These are phyloP conservation scores for Vicia villosa DNA, from an alignment of 306 rosid genomes.

Conservation along the genomic window DNA sequence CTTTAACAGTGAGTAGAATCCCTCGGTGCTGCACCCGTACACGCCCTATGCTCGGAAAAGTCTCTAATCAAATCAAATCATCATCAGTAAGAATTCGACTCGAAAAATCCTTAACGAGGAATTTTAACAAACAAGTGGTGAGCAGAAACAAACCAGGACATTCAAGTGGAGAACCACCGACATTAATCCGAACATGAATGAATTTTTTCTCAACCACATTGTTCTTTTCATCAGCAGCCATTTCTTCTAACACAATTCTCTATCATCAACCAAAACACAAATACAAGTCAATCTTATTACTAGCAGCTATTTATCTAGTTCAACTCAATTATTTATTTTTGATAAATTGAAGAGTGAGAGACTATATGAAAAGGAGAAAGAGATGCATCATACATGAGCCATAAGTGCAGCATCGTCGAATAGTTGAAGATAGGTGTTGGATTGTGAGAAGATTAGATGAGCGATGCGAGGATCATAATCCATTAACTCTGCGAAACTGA, in stretches of 20 bases:
- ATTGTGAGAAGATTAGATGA: conserved; percentile 61
- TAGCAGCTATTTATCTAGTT: neutral
- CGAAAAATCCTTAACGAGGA: neutral
- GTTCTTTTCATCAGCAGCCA: conserved; percentile 38
- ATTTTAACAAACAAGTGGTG: conserved; percentile 26
- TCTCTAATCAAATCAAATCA: conserved; percentile 49
- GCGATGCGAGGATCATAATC: conserved; percentile 67
- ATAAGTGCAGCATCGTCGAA: conserved; percentile 81
- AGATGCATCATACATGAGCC: conserved; percentile 56
- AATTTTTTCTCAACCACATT: conserved; percentile 53
- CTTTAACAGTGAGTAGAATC: conserved; percentile 86
- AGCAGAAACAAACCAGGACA: conserved; percentile 61
- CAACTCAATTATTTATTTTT: neutral
- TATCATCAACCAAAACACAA: conserved; percentile 40
- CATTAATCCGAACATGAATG: conserved; percentile 74
- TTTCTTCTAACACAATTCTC: conserved; percentile 60
- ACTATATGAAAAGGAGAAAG: too few species aligned
- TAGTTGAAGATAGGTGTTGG: conserved; percentile 55
- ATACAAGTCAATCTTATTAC: conserved; percentile 31
- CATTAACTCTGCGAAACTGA: conserved; percentile 76
- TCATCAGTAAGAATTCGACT: neutral
- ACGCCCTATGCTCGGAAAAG: conserved; percentile 83
- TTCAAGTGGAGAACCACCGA: conserved; percentile 80
- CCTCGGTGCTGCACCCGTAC: conserved; percentile 86
- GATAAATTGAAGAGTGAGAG: too few species aligned